Base-by-base conservation (phyloP, 2,329 filamentous ascomycete genomes). In the Aspergillus sp. region DNA sequence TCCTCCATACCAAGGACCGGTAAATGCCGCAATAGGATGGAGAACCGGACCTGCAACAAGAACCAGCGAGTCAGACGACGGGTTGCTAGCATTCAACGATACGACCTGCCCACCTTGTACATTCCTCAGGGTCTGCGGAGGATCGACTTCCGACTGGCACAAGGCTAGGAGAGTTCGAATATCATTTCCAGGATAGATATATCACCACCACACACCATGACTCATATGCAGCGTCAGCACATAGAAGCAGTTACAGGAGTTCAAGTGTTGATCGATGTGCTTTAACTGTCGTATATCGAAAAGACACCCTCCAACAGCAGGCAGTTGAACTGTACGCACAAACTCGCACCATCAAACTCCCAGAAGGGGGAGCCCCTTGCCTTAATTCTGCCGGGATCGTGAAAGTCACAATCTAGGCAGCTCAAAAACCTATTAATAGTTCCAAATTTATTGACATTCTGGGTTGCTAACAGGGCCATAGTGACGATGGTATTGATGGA, bases 1-100 rank as follows among this genome's bases (percentile, higher is more conserved):
- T 57, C 57, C 61, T 61, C 65, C 65, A 67, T 67, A 67, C 65
- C 65, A 66, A 41, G 51, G 41, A 58, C 54, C 58, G 63, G 58
- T 51, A 58, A 61, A 65, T 65, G 58, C 58, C 57, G 57, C 57
- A 54, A 55, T 58, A 56, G 42, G 39, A 51, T 56, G 51, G 39
- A 23, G 39, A 25, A 41, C 49, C 32, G 39, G 53, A 55, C 38
- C 53, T 19, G 48, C 47, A 54, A 57, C 54, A 50, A 10, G 50
- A 61, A 60, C 54, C 53, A 61, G 60, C 58, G 47, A 63, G 62
- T 67, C 62, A 67, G 62, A 56, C 60, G 64, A 62, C 59, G 55
- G 17, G 41, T 57, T 39, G 55, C 44, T 58, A 47, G 59, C 48
- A 55, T 60, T 57, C 44, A 49, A 42, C 39, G 48, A 61, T 57